Evolutionary conservation across 139 green algal genomes (phyloP), one percentile per base, ranked within the genome.

Genomic region (Protoeuglena noctilucae): DNA sequence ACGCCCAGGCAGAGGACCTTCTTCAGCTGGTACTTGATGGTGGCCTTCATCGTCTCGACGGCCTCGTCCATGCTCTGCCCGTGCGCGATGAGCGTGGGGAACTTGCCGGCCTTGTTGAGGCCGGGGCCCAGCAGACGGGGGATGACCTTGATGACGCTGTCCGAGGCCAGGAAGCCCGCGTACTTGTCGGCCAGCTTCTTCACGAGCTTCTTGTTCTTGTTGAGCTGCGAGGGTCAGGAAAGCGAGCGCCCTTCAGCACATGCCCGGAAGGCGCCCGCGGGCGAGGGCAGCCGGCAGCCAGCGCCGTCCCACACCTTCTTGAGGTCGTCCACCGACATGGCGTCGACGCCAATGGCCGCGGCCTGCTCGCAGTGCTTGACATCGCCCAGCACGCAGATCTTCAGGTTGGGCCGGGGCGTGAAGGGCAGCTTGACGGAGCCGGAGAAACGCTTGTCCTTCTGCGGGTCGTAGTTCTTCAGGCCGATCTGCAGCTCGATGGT

Each of bases 201-300:
- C 52, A 98, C 91, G 39, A 98, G 83, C 85, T 98, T 98, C 83
- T 98, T 98, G 88, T 96, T 96, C 83, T 98, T 98, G 85, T 98
- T 97, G 50, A 98, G 79, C n/a, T n/a, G n/a, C n/a, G n/a, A n/a
- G n/a, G n/a, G n/a, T n/a, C n/a, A n/a, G n/a, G n/a, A n/a, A n/a
- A n/a, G n/a, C n/a, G n/a, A n/a, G n/a, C n/a, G n/a, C n/a, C n/a
- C n/a, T n/a, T n/a, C n/a, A n/a, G n/a, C n/a, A n/a, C n/a, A n/a
- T n/a, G n/a, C n/a, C n/a, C n/a, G n/a, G n/a, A n/a, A n/a, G n/a
- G n/a, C n/a, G n/a, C n/a, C n/a, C n/a, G n/a, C n/a, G n/a, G n/a
- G n/a, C n/a, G n/a, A n/a, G n/a, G n/a, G n/a, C n/a, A n/a, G n/a
- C n/a, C n/a, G n/a, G n/a, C n/a, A n/a, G n/a, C n/a, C n/a, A n/a